Evolutionary conservation across 495 filamentous ascomycete genomes (phyloP).

Genomic region (Podospora anserina): DNA sequence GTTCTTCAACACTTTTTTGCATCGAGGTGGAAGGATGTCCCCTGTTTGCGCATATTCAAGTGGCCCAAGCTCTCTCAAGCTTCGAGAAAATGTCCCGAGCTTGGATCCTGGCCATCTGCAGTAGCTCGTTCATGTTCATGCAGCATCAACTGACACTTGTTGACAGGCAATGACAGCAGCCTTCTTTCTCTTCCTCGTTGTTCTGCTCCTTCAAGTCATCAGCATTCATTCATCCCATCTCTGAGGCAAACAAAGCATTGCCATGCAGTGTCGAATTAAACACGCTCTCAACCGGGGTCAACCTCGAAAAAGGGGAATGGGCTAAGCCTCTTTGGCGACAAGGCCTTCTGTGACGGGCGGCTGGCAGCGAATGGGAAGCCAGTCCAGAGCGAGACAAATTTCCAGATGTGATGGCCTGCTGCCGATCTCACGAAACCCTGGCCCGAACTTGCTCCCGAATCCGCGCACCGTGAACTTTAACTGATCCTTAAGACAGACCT

Average conservation of each 20-base stretch:
- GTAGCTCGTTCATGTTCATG: neutral
- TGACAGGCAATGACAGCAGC: neutral
- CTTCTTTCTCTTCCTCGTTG: neutral
- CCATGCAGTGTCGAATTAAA: neutral
- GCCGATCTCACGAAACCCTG: constrained; percentile 26
- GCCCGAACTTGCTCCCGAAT: neutral
- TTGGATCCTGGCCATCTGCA: neutral
- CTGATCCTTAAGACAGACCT: neutral
- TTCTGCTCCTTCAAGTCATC: neutral
- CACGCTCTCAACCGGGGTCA: constrained; percentile 4
- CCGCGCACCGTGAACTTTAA: neutral
- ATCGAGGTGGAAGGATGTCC: neutral
- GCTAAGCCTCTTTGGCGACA: constrained; percentile 25
- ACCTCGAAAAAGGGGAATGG: constrained; percentile 25
- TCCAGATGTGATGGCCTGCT: constrained; percentile 33
- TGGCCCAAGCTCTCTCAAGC: constrained; percentile 3
- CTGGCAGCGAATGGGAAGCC: constrained; percentile 29
- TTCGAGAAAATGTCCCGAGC: neutral
- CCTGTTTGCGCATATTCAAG: neutral
- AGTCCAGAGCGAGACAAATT: constrained; percentile 28
- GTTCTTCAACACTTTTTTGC: neutral
- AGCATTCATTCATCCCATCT: neutral
- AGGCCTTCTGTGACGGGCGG: constrained; percentile 25
- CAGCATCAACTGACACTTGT: neutral
- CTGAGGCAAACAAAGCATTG: neutral